These are phyloP conservation scores for Hanseniaspora pseudoguilliermondii DNA, from an alignment of 805 yeast species.

Conservation along the genomic window DNA sequence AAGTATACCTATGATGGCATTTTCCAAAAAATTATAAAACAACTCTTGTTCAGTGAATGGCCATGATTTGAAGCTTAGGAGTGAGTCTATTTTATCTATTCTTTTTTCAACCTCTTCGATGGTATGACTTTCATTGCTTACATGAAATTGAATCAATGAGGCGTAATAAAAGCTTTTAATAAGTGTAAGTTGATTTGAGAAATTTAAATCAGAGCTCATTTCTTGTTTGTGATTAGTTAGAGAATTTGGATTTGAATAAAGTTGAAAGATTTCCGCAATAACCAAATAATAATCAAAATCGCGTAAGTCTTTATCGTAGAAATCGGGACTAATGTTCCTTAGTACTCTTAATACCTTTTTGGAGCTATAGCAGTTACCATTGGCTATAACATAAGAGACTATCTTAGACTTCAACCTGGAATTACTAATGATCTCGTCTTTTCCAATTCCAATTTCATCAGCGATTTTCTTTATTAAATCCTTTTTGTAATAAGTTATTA, in stretches of 20 bases:
- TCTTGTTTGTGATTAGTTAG: neutral
- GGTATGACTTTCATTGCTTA: neutral
- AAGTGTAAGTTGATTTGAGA: conserved; percentile 2
- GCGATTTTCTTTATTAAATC: conserved; percentile 38
- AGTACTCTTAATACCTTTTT: conserved; percentile 6
- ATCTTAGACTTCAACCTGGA: neutral
- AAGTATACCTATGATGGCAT: conserved; percentile 58
- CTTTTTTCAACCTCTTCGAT: conserved; percentile 13
- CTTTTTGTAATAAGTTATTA: conserved; percentile 45
- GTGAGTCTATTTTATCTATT: conserved; percentile 11
- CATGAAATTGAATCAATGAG: neutral
- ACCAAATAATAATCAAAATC: conserved; percentile 3
- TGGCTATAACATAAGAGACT: neutral
- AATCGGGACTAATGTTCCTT: conserved; percentile 2
- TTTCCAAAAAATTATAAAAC: conserved; percentile 36
- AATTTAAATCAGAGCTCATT: neutral
- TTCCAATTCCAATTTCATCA: conserved; percentile 15
- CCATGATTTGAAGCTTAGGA: conserved; percentile 21
- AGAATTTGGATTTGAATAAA: conserved; percentile 1
- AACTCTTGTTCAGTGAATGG: conserved; percentile 21
- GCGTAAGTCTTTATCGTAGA: neutral
- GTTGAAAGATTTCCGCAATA: conserved; percentile 12
- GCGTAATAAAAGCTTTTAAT: conserved; percentile 6
- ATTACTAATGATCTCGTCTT: neutral
- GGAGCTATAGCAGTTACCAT: conserved; percentile 9